Conservation (phyloP, 768 basidiomycete species). For the Stropharia rugosoannulata region DNA sequence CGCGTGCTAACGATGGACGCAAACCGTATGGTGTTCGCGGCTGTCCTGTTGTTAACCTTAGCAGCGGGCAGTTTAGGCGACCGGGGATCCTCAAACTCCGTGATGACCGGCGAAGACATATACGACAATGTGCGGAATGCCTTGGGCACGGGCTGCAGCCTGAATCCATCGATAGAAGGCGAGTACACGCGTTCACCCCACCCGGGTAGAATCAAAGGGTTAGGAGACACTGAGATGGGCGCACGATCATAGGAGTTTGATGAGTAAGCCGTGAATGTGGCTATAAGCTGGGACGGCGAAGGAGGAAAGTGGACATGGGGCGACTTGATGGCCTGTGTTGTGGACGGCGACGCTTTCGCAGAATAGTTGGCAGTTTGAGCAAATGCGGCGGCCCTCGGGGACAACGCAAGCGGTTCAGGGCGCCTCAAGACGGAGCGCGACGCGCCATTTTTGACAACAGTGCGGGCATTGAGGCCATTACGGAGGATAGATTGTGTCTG, state of each 20-base stretch:
- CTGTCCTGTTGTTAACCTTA: conserved; percentile 13
- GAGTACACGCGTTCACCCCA: conserved; percentile 51
- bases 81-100: conserved; percentile 37
- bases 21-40: conserved; percentile 21
- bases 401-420: conserved; percentile 35
- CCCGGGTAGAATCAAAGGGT: conserved; percentile 50
- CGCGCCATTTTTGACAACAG: conserved; percentile 23
- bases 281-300: conserved; percentile 49
- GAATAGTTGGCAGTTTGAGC: conserved; percentile 26
- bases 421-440: conserved; percentile 39
- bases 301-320: conserved; percentile 69
- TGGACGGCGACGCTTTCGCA: conserved; percentile 27
- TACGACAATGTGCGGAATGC: conserved; percentile 20
- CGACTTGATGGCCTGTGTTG: conserved; percentile 24
- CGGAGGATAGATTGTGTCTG: conserved; percentile 32
- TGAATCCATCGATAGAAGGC: conserved; percentile 33
- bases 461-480: conserved; percentile 32
- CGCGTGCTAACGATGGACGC: conserved; percentile 19
- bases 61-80: conserved; percentile 31
- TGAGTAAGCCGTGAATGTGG: conserved; percentile 58
- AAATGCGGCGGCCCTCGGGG: conserved; percentile 26
- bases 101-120: conserved; percentile 25
- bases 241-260: conserved; percentile 62
- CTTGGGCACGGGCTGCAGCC: conserved; percentile 31
- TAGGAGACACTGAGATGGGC: conserved; percentile 60